Conservation (phyloP, 345 rosid species). For the Hibiscus trionum region DNA sequence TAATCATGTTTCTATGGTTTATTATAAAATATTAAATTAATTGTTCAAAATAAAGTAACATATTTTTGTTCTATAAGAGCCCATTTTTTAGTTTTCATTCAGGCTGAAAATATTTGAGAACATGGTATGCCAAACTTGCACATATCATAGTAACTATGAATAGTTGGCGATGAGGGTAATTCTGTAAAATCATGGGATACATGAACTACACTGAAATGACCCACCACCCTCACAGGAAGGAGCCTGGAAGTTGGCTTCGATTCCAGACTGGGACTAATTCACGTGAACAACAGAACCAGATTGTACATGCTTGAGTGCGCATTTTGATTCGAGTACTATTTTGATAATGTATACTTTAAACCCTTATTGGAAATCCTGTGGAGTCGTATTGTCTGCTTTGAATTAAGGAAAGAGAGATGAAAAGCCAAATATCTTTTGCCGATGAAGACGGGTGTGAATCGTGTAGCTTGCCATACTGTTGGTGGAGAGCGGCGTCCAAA, state of each 20-base stretch:
- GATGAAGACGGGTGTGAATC: conserved; percentile 28
- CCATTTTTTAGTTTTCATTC: too few species aligned
- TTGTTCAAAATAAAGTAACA: too few species aligned
- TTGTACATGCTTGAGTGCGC: not conserved
- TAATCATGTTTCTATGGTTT: too few species aligned
- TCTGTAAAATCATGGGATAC: not conserved
- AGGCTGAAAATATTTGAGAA: too few species aligned
- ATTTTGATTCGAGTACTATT: not conserved
- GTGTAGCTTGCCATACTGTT: conserved; percentile 18
- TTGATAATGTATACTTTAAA: not conserved
- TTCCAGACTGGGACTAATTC: not conserved
- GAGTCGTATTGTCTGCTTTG: not conserved
- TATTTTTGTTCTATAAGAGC: too few species aligned
- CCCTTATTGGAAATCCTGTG: not conserved
- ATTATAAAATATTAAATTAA: too few species aligned
- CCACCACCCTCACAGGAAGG: conserved; percentile 9
- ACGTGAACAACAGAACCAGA: not conserved
- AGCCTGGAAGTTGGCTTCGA: conserved; percentile 14
- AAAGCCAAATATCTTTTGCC: conserved; percentile 22
- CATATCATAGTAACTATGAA: not conserved
- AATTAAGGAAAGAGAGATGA: conserved; percentile 22
- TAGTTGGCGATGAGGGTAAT: not conserved
- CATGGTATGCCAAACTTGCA: not conserved
- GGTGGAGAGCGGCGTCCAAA: conserved; percentile 48
- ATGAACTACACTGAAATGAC: not conserved